Conservation (phyloP, 1,139 yeast genomes). For the Yamadazyma aaseri region DNA sequence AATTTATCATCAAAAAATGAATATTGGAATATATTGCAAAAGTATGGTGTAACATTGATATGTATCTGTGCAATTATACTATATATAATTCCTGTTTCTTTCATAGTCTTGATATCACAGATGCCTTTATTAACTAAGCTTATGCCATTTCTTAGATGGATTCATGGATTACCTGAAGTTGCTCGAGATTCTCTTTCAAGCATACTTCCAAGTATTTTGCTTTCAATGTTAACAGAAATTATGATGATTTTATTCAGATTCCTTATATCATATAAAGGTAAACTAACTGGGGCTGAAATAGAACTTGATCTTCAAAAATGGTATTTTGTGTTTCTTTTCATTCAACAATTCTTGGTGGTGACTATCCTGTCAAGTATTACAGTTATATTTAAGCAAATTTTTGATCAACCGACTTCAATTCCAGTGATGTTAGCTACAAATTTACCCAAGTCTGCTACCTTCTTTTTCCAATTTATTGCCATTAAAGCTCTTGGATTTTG, state of each 20-base stretch:
- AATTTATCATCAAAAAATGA: conserved; percentile 43
- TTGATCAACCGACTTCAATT: conserved; percentile 70
- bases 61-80: conserved; percentile 50
- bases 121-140: conserved; percentile 55
- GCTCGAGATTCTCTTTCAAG: conserved; percentile 54
- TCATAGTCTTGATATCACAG: conserved; percentile 66
- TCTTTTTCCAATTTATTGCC: conserved; percentile 71
- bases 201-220: conserved; percentile 58
- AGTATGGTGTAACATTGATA: conserved; percentile 40
- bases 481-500: conserved; percentile 72
- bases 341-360: conserved; percentile 81
- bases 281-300: conserved; percentile 52
- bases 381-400: conserved; percentile 59
- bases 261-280: conserved; percentile 50
- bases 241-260: conserved; percentile 52
- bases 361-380: conserved; percentile 82
- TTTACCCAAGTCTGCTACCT: conserved; percentile 78
- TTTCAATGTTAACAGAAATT: conserved; percentile 55
- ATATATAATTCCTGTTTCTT: conserved; percentile 72
- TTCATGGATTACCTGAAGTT: conserved; percentile 52
- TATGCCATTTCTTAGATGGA: conserved; percentile 53
- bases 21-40: conserved; percentile 31
- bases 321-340: conserved; percentile 68
- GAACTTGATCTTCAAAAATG: conserved; percentile 65
- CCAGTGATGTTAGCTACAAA: conserved; percentile 71